Evolutionary conservation across 768 basidiomycete species (phyloP), one percentile per base, ranked within the genome.

Genomic region (Pleurotus giganteus): DNA sequence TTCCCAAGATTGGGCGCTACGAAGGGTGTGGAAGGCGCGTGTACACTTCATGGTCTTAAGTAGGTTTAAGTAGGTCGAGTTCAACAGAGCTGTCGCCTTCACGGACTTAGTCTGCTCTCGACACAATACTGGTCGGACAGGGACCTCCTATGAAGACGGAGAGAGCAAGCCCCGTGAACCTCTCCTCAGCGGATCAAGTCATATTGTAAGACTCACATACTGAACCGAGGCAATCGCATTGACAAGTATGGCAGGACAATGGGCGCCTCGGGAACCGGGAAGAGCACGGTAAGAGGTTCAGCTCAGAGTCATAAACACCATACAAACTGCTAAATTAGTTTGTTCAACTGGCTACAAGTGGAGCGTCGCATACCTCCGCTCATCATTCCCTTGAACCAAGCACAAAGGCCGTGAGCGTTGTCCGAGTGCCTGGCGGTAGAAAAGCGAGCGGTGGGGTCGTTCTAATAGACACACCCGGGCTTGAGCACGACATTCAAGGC

Each of bases 211-310:
- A 21, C 15, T 39, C 1, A 6, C 7, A 21, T 12, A 13, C 37
- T 1, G 6, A 12, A n/a, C 37, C 15, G 4, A 15, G 4, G 15
- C 8, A 4, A 17, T 29, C 12, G 4, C 15, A 9, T 32, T 17
- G 7, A 34, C 19, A 15, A 15, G 17, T 29, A 13, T 53, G 24
- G 2, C 28, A 65, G 63, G 6, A 55, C 63, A 6, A 60, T 65
- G 59, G 64, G 64, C 8, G 56, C 60, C 21, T 63, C 63, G 12
- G 65, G 65, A 24, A 56, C 55, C 0, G 65, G 65, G 28, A 65
- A 63, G 53, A 61, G 61, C 37, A 60, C 63, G 4, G 63, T 62
- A 47, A 15, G 53, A n/a, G 11, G 37, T n/a, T n/a, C n/a, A 39
- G 37, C 12, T 5, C 21, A 8, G 37, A 13, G 5, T 12, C 6